Conservation (phyloP, 1,284 basidiomycete species). For the Xerocomus minutiporus region DNA sequence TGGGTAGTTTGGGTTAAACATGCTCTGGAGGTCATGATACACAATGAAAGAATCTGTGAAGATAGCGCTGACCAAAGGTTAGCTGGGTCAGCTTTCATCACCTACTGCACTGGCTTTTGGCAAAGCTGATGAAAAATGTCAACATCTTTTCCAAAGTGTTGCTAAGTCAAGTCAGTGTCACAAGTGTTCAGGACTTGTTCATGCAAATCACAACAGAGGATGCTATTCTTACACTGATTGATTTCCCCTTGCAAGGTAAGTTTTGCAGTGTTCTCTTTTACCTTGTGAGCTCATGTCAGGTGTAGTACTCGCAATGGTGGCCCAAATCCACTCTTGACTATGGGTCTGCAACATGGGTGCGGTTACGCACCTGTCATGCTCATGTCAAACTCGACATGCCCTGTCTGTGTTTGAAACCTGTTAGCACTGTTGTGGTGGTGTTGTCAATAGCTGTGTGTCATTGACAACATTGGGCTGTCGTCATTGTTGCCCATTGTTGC, state of each 20-base stretch:
- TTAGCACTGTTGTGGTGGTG: too few relatives aligned
- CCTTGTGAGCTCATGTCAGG: not conserved
- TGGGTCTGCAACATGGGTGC: constrained; percentile 82
- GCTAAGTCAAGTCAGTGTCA: constrained; percentile 48
- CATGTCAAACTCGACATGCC: too few relatives aligned
- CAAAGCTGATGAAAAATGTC: constrained; percentile 85
- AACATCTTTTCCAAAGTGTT: constrained; percentile 55
- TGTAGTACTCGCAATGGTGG: constrained; percentile 80
- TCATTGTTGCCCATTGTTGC: too few relatives aligned
- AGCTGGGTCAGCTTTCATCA: constrained; percentile 89
- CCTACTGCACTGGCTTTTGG: constrained; percentile 87
- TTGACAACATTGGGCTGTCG: too few relatives aligned
- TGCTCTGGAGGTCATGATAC: too few relatives aligned
- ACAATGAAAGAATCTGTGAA: too few relatives aligned
- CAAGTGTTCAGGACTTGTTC: constrained; percentile 57
- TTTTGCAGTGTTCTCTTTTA: not conserved
- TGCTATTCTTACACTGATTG: constrained; percentile 68
- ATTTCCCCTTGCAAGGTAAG: constrained; percentile 83
- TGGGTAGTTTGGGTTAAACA: too few relatives aligned
- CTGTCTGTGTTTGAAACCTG: too few relatives aligned
- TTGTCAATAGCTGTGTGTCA: too few relatives aligned
- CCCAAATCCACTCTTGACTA: constrained; percentile 90
- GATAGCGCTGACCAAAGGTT: too few relatives aligned
- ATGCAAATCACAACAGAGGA: constrained; percentile 56
- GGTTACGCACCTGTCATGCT: too few relatives aligned